phyloP scores from a whole-genome alignment of 2,329 filamentous ascomycete species.

The Chlorencoelia australis region DNA sequence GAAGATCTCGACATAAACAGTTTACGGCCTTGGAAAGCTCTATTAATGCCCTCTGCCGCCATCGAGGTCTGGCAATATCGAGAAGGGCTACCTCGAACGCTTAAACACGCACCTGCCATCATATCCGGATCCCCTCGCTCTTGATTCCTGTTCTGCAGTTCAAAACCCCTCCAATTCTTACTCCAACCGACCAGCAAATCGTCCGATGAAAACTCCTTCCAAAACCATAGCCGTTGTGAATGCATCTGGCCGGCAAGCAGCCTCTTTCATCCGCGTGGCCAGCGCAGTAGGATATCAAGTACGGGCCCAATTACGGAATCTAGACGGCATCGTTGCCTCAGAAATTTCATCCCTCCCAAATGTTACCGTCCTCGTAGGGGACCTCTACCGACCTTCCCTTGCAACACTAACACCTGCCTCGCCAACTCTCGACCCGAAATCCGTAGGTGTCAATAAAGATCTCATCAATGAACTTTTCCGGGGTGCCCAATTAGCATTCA shows the following conservation, averaged over 20 bases:
- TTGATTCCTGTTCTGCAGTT: slow-evolving; percentile 11
- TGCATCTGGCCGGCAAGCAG: slow-evolving; percentile 88
- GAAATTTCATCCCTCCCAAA: slow-evolving; percentile 78
- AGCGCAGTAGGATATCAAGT: slow-evolving; percentile 90
- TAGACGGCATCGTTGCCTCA: slow-evolving; percentile 77
- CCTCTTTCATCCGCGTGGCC: slow-evolving; percentile 87
- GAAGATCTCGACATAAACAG: too few species aligned
- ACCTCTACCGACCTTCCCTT: slow-evolving; percentile 43
- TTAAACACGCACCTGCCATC: slow-evolving; percentile 23
- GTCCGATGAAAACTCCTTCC: slow-evolving; percentile 25
- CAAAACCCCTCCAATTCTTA: slow-evolving; percentile 8
- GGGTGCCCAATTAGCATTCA: slow-evolving; percentile 81
- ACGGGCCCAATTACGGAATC: slow-evolving; percentile 79
- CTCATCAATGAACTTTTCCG: slow-evolving; percentile 72
- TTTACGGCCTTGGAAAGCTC: too few species aligned
- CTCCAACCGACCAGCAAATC: slow-evolving; percentile 22
- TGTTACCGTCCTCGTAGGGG: slow-evolving; percentile 53
- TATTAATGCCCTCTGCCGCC: too few species aligned
- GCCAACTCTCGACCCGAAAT: slow-evolving; percentile 52
- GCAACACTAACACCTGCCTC: slow-evolving; percentile 34
- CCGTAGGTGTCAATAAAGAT: slow-evolving; percentile 59
- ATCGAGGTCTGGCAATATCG: slow-evolving; percentile 45
- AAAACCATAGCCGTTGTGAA: slow-evolving; percentile 85
- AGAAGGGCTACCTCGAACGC: slow-evolving; percentile 35
- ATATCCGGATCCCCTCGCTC: slow-evolving; percentile 14